Conservation (phyloP, 176 grass and related monocot species). For the Echinochloa phyllopogon region DNA sequence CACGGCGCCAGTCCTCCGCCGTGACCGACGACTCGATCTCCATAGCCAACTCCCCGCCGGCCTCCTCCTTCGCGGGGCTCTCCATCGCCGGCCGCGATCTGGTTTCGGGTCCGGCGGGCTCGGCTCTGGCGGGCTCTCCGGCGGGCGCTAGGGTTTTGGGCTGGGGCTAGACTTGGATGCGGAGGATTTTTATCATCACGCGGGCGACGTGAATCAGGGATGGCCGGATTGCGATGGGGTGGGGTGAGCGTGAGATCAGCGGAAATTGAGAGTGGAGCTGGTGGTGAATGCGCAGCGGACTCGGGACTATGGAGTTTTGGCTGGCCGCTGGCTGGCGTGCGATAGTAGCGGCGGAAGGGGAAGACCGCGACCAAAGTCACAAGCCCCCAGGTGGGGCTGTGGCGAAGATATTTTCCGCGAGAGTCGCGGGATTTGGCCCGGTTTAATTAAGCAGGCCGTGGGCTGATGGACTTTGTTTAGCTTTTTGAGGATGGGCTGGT, state of each 20-base stretch:
- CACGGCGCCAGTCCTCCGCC: slow-evolving; percentile 91
- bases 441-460: neutral
- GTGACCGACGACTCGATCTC: slow-evolving; percentile 82
- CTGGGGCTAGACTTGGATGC: neutral
- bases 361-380: neutral
- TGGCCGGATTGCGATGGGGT: neutral
- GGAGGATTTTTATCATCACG: slow-evolving; percentile 36
- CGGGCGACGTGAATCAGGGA: slow-evolving; percentile 25
- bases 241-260: slow-evolving; percentile 43
- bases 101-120: neutral
- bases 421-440: slow-evolving; percentile 2
- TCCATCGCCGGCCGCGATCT: slow-evolving; percentile 56
- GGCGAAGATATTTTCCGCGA: slow-evolving; percentile 19
- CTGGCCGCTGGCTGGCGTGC: neutral
- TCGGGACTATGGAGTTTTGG: neutral
- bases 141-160: slow-evolving; percentile 50
- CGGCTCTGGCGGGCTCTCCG: neutral
- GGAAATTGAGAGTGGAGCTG: slow-evolving; percentile 21
- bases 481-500: neutral
- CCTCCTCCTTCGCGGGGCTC: slow-evolving; percentile 58
- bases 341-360: neutral
- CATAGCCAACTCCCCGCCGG: slow-evolving; percentile 61
- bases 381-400: neutral
- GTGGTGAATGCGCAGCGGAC: slow-evolving; percentile 33
- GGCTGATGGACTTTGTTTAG: neutral